Percentiles rank a stretch among this genome's conserved stretches.
Conservation (phyloP, 305 asterid genomes). For the Fraxinus platypoda region DNA sequence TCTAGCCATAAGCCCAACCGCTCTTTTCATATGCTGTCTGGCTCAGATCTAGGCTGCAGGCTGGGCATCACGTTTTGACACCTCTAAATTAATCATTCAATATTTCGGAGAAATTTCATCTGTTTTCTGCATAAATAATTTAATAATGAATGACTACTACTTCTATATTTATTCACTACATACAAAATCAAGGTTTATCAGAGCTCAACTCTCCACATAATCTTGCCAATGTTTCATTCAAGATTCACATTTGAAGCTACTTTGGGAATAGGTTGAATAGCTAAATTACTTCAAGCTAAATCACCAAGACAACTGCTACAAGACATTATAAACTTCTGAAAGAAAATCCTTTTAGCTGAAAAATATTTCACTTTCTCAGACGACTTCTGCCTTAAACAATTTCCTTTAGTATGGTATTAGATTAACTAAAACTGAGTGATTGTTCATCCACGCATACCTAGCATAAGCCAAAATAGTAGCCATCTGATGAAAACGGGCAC, state of each 20-base stretch:
- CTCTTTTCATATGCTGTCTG: not conserved
- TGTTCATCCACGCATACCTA: conserved; percentile 21
- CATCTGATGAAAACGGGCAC: not conserved
- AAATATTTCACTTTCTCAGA: not conserved
- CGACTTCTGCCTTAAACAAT: conserved; percentile 5
- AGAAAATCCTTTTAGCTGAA: not conserved
- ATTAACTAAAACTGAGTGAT: conserved; percentile 2
- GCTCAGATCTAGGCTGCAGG: not conserved
- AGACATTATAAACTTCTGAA: conserved; percentile 2
- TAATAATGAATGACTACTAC: too few relatives aligned
- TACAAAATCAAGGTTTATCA: not conserved
- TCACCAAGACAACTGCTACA: conserved; percentile 15
- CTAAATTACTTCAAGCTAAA: not conserved
- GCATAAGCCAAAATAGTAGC: conserved; percentile 24
- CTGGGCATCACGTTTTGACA: not conserved
- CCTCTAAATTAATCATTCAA: not conserved
- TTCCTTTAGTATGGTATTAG: not conserved
- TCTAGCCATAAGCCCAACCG: too few relatives aligned
- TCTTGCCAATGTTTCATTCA: conserved; percentile 18
- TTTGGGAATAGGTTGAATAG: not conserved
- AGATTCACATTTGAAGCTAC: conserved; percentile 14
- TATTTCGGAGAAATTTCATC: not conserved
- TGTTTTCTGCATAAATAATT: not conserved
- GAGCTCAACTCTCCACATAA: not conserved
- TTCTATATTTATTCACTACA: too few relatives aligned